Base-by-base conservation (phyloP, 768 basidiomycete species). In the Cystobasidium ongulense region DNA sequence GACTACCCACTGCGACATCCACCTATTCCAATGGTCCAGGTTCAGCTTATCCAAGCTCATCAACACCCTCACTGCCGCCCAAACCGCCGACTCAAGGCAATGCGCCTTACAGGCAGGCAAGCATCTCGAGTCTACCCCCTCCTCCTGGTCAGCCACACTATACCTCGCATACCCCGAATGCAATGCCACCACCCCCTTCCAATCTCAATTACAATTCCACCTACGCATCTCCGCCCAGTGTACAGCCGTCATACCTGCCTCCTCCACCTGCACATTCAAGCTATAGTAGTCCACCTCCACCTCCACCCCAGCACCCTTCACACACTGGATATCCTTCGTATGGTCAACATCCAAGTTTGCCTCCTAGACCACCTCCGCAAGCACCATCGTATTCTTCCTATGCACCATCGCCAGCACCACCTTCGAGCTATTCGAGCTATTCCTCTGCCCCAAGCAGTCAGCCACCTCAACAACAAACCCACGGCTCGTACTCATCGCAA, bases 121-220 rank as follows among this genome's bases (percentile, higher is more conserved):
- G 27, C 38, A 38, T 27, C 1, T 61, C 57, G 1, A 29, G 59
- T 10, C 54, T 65, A 13, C 72, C 72, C 1, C 72, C 72, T 8
- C 72, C 72, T 71, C 72, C 66, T 4, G 23, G 36, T 31, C 68
- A 71, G 54, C 68, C 52, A 21, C 68, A 71, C 25, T 71, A 71
- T 59, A 8, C 27, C 15, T 54, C 50, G 33, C 41, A 71, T n/a
- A 1, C 52, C 2, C 35, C 63, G 3, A 23, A 27, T 25, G 41
- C 39, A 46, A 52, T 67, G 43, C 65, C 65, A 13, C 65, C 65
- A 27, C 65, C 65, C 23, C 65, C 65, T 67, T 27, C 65, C 4
- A 31, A 4, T 21, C 21, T 67, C 17, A 72, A 23, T 33, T 72
- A 61, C 39, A 63, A 10, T 33, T 52, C 66, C 15, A 39, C 7